phyloP scores from a whole-genome alignment of 2,329 filamentous ascomycete genomes.

The Rhynchosporium graminicola region DNA sequence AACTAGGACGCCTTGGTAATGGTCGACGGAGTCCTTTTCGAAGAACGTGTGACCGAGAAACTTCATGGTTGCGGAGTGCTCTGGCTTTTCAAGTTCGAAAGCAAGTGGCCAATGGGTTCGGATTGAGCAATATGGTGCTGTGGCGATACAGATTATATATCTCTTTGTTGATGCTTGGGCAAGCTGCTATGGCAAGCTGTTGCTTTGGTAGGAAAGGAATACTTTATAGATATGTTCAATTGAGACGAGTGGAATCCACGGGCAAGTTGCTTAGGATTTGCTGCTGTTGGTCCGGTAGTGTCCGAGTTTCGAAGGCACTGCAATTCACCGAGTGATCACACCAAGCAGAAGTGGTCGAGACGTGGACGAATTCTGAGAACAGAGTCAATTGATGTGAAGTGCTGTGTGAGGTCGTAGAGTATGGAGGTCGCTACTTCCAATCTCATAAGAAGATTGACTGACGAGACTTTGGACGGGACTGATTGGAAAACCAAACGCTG shows the following conservation, averaged over 20 bases:
- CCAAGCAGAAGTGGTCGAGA: slow-evolving; percentile 8
- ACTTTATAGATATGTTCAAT: slow-evolving; percentile 7
- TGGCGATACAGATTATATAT: slow-evolving; percentile 3
- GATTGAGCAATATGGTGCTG: slow-evolving; percentile 8
- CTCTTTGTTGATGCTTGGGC: slow-evolving; percentile 10
- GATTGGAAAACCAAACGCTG: neutral
- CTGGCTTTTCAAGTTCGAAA: neutral
- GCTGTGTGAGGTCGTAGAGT: slow-evolving; percentile 6
- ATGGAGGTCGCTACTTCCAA: slow-evolving; percentile 5
- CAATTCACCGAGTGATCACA: slow-evolving; percentile 11
- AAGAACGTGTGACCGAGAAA: slow-evolving; percentile 50
- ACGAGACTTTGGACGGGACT: neutral
- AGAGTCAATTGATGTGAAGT: slow-evolving; percentile 1
- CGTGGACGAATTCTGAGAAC: neutral
- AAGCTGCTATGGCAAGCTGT: slow-evolving; percentile 14
- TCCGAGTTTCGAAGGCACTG: neutral
- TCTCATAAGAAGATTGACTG: neutral
- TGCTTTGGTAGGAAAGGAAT: slow-evolving; percentile 6
- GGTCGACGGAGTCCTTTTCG: slow-evolving; percentile 50
- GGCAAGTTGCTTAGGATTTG: slow-evolving; percentile 7
- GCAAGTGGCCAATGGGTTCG: neutral
- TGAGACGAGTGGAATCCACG: neutral
- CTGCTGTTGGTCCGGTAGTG: slow-evolving; percentile 5
- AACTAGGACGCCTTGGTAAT: slow-evolving; percentile 52
- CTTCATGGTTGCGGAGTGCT: slow-evolving; percentile 24